phyloP scores from a whole-genome alignment of 2,329 filamentous ascomycete genomes.

The Sclerotinia glacialis region DNA sequence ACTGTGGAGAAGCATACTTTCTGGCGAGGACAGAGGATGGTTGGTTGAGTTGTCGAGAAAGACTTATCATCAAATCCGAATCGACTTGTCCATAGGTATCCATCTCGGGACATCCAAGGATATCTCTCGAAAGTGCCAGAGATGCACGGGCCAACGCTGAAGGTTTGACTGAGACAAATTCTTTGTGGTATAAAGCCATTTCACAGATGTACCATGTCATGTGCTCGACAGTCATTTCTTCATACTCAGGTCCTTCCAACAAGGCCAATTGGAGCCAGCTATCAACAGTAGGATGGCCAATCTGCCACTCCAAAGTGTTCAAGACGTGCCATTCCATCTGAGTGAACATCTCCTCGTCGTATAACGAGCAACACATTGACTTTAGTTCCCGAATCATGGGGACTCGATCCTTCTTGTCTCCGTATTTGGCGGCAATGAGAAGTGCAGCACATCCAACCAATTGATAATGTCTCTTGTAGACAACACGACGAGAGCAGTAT shows the following conservation, averaged over 20 bases:
- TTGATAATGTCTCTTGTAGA: conserved; percentile 99
- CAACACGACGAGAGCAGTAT: conserved; percentile 95
- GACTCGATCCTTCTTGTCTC: conserved; percentile 98
- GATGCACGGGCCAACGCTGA: conserved; percentile 88
- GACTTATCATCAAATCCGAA: conserved; percentile 57
- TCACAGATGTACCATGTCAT: conserved; percentile 94
- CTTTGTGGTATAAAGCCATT: conserved; percentile 92
- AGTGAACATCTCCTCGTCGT: conserved; percentile 99
- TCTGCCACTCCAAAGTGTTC: conserved; percentile 93
- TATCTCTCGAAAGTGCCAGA: conserved; percentile 79
- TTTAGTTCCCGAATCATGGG: conserved; percentile 95
- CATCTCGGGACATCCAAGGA: conserved; percentile 76
- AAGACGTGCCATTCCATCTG: conserved; percentile 99
- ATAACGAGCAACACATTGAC: conserved; percentile 98
- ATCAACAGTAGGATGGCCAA: conserved; percentile 94
- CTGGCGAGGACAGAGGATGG: conserved; percentile 65
- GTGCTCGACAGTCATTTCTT: conserved; percentile 85
- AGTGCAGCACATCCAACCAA: conserved; percentile 93
- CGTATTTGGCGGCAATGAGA: conserved; percentile 96
- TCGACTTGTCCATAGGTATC: conserved; percentile 69
- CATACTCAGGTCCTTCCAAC: conserved; percentile 64
- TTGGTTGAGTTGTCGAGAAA: conserved; percentile 58
- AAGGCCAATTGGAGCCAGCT: conserved; percentile 87
- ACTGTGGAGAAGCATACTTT: conserved; percentile 66
- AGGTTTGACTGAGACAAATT: conserved; percentile 90